Percentiles rank a stretch among this genome's conserved stretches.
These are phyloP conservation scores for Platanthera guangdongensis DNA, from an alignment of 106 monocot genomes.

Conservation along the genomic window DNA sequence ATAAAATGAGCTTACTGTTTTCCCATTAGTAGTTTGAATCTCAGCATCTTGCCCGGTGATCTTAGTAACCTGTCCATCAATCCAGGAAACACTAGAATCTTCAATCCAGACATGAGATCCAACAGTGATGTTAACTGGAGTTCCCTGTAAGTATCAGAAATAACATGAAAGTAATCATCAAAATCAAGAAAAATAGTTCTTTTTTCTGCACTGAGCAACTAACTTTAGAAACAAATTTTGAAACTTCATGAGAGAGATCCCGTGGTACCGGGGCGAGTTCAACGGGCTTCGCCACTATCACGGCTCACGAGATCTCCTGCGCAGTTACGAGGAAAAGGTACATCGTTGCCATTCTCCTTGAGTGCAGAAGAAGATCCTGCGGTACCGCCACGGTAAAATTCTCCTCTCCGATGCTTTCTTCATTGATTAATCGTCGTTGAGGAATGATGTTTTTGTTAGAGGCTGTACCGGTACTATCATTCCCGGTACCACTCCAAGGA, in stretches of 20 bases:
- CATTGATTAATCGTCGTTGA: no score
- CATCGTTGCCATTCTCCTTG: no score
- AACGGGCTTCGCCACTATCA: background rate
- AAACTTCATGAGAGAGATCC: background rate
- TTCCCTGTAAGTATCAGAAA: conserved; percentile 6
- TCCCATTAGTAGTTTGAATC: conserved; percentile 58
- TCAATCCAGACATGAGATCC: conserved; percentile 92
- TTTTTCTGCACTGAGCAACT: background rate
- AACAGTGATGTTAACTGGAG: conserved; percentile 42
- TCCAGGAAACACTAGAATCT: conserved; percentile 58
- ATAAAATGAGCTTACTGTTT: conserved; percentile 30
- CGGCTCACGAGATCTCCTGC: no score
- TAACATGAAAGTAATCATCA: background rate
- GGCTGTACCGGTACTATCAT: no score
- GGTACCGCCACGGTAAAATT: no score
- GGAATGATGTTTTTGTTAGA: no score
- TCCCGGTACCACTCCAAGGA: no score
- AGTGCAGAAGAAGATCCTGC: no score
- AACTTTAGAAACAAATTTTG: background rate
- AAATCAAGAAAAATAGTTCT: background rate
- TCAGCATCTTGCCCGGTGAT: conserved; percentile 66
- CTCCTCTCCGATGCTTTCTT: no score
- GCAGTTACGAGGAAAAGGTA: no score
- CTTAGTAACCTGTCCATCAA: conserved; percentile 70
- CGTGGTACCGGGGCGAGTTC: background rate